These are phyloP conservation scores for Sphagnum contortum DNA, from an alignment of 225 moss, liverwort and hornwort genomes.

Conservation along the genomic window DNA sequence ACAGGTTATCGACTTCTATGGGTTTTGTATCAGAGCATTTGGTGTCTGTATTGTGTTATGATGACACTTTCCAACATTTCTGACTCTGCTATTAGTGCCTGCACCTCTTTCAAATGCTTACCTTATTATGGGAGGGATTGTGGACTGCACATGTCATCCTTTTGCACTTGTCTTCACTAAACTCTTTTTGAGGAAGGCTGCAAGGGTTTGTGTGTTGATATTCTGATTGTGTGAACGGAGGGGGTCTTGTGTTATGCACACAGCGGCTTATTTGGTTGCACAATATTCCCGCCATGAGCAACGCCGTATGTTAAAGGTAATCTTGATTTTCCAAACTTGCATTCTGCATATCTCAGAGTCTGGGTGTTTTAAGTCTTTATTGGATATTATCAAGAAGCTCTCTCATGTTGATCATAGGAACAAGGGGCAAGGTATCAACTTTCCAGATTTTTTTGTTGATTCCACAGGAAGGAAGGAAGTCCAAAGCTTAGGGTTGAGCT, in stretches of 20 bases:
- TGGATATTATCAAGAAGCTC: not conserved
- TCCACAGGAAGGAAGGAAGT: not conserved
- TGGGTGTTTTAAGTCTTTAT: not conserved
- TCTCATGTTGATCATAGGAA: not conserved
- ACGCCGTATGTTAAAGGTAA: slow-evolving; percentile 70
- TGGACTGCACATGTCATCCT: too few species aligned
- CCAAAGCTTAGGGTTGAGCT: not conserved
- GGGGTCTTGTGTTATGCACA: slow-evolving; percentile 1
- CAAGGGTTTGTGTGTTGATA: too few species aligned
- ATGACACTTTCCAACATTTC: too few species aligned
- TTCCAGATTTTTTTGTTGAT: not conserved
- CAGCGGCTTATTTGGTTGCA: slow-evolving; percentile 62
- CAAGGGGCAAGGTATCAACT: not conserved
- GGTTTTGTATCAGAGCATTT: not conserved
- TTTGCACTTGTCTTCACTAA: too few species aligned
- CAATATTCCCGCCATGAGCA: slow-evolving; percentile 64
- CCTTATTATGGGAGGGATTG: too few species aligned
- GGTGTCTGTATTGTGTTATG: not conserved
- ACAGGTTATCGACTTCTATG: not conserved
- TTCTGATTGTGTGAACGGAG: not conserved
- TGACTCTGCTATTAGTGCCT: too few species aligned
- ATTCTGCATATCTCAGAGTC: not conserved
- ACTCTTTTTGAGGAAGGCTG: too few species aligned
- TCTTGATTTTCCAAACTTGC: not conserved
- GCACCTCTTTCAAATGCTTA: too few species aligned